Conservation (phyloP, 2,329 filamentous ascomycete species). For the Aspergillus aculeatus region DNA sequence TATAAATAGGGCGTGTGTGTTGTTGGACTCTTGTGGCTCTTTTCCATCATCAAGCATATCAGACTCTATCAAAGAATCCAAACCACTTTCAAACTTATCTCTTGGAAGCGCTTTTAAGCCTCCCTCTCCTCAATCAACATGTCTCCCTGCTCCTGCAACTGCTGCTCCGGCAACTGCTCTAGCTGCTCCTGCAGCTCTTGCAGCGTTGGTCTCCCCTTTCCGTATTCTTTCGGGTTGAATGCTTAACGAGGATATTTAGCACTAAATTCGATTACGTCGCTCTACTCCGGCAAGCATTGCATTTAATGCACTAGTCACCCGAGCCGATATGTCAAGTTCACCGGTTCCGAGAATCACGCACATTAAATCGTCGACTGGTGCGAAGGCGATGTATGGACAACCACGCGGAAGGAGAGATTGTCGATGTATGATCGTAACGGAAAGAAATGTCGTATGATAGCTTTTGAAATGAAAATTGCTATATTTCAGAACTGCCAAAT, state of each 20-base stretch:
- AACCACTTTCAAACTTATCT: not conserved
- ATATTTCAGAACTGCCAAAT: not conserved
- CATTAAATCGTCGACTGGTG: not conserved
- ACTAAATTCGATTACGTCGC: not conserved
- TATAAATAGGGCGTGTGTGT: conserved; percentile 2
- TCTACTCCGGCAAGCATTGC: not conserved
- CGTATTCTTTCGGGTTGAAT: too few relatives aligned
- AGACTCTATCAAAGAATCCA: not conserved
- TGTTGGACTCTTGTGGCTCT: not conserved
- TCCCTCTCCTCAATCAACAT: conserved; percentile 1
- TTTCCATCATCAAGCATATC: not conserved
- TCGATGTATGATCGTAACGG: not conserved
- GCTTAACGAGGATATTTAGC: not conserved
- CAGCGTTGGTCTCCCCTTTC: conserved; percentile 4
- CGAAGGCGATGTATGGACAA: not conserved
- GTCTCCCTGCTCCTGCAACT: conserved; percentile 15
- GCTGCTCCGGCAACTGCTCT: conserved; percentile 13
- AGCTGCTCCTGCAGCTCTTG: conserved; percentile 12
- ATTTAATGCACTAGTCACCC: not conserved
- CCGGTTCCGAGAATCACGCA: not conserved
- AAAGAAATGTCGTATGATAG: not conserved
- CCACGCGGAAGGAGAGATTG: not conserved
- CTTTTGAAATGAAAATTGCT: not conserved
- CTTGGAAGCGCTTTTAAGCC: not conserved
- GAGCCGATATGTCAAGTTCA: not conserved